Evolutionary conservation across 2,329 filamentous ascomycete genomes (phyloP).

Genomic region (Penicillium sp.): DNA sequence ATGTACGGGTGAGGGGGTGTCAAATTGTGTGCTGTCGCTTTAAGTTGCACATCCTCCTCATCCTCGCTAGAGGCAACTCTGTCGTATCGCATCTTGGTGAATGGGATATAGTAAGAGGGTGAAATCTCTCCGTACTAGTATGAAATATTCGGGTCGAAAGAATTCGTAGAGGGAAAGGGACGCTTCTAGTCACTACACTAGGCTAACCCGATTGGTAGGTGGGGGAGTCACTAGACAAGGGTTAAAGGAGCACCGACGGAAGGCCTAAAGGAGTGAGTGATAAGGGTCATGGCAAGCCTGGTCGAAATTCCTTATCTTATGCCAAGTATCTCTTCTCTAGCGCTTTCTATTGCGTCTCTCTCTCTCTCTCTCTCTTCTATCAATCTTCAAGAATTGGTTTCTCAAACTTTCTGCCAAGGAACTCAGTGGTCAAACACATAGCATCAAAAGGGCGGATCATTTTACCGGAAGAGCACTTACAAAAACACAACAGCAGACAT

Average conservation of each 20-base stretch:
- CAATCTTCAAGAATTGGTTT: no score
- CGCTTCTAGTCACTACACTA: not conserved
- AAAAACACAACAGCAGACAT: not conserved
- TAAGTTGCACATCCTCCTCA: not conserved
- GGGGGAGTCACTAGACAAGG: not conserved
- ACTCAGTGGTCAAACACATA: not conserved
- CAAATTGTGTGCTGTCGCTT: not conserved
- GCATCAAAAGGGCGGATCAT: not conserved
- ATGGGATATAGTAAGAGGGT: not conserved
- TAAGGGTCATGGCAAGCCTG: not conserved
- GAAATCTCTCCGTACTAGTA: not conserved
- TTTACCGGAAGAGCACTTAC: not conserved
- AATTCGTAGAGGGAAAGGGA: not conserved
- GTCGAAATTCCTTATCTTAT: not conserved
- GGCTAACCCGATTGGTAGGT: constrained; percentile 1
- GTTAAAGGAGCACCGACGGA: not conserved
- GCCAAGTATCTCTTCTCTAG: not conserved
- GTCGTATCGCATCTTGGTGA: not conserved
- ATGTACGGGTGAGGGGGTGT: not conserved
- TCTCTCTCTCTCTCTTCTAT: not conserved
- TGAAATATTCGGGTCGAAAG: not conserved
- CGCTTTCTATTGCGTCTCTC: not conserved
- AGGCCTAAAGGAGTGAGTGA: not conserved
- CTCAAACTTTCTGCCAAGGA: not conserved
- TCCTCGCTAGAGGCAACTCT: not conserved